These are phyloP conservation scores for Hyaloscypha hepaticicola DNA, from an alignment of 495 filamentous ascomycete species.

Conservation along the genomic window DNA sequence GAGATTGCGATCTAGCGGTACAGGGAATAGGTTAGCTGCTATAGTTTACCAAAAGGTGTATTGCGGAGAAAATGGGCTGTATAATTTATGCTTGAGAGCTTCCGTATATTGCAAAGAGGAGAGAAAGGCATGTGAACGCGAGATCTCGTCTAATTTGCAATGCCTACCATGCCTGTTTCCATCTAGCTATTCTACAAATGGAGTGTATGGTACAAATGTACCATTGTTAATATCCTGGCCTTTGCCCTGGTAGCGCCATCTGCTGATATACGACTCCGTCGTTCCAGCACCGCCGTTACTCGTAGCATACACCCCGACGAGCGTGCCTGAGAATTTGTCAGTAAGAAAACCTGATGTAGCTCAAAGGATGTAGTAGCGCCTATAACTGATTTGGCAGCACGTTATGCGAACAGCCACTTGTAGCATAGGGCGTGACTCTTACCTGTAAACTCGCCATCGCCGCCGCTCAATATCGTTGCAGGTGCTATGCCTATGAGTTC, in stretches of 20 bases:
- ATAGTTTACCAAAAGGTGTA: no score
- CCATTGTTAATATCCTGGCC: conserved; percentile 40
- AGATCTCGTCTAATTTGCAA: no score
- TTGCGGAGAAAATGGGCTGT: no score
- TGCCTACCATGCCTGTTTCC: no score
- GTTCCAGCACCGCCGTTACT: conserved; percentile 46
- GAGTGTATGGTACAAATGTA: conserved; percentile 22
- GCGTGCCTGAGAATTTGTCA: conserved; percentile 19
- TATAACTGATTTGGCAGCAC: background rate
- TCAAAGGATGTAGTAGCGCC: background rate
- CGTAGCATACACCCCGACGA: conserved; percentile 53
- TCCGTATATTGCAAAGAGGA: no score
- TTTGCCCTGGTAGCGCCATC: conserved; percentile 46
- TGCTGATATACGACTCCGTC: conserved; percentile 42
- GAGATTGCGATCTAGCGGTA: no score
- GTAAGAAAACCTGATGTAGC: background rate
- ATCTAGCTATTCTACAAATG: conserved; percentile 8
- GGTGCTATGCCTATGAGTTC: conserved; percentile 38
- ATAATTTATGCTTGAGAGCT: no score
- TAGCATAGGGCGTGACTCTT: conserved; percentile 20
- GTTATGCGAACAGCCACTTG: background rate
- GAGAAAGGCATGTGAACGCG: no score
- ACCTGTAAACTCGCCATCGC: conserved; percentile 44
- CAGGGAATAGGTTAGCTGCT: no score
- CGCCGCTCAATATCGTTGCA: conserved; percentile 47